Evolutionary conservation across 2,329 filamentous ascomycete species (phyloP).

Genomic region (Cyphellophora attinorum): DNA sequence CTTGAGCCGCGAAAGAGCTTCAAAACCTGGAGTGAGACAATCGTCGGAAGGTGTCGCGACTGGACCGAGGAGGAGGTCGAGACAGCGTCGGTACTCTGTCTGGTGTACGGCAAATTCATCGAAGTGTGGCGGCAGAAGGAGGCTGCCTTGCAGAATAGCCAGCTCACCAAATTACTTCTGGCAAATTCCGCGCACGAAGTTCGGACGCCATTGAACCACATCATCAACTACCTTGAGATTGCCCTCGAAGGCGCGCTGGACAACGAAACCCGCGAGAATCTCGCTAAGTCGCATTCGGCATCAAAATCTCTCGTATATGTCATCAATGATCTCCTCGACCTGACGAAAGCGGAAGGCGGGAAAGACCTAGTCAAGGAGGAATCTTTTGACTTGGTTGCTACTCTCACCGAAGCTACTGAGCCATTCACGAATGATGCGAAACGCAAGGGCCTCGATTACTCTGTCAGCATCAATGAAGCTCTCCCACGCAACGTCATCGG

Average conservation of each 20-base stretch:
- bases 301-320: conserved; percentile 90
- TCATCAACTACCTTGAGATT: conserved; percentile 91
- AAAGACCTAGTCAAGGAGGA: conserved; percentile 71
- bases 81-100: conserved; percentile 74
- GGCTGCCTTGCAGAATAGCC: conserved; percentile 68
- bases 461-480: conserved; percentile 57
- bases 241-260: conserved; percentile 74
- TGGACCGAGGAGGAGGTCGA: conserved; percentile 87
- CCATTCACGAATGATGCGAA: conserved; percentile 65
- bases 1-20: conserved; percentile 74
- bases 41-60: conserved; percentile 72
- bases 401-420: conserved; percentile 67
- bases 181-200: conserved; percentile 90
- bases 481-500: conserved; percentile 65
- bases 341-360: conserved; percentile 81
- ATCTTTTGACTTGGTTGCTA: conserved; percentile 60
- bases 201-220: conserved; percentile 80
- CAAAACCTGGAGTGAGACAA: conserved; percentile 69
- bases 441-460: conserved; percentile 64
- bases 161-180: conserved; percentile 66
- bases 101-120: conserved; percentile 85
- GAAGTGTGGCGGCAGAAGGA: conserved; percentile 91
- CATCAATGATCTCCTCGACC: conserved; percentile 81
- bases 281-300: conserved; percentile 76
- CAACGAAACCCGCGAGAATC: conserved; percentile 71